Conservation (phyloP, 768 basidiomycete species). For the Tricholoma saponaceum region DNA sequence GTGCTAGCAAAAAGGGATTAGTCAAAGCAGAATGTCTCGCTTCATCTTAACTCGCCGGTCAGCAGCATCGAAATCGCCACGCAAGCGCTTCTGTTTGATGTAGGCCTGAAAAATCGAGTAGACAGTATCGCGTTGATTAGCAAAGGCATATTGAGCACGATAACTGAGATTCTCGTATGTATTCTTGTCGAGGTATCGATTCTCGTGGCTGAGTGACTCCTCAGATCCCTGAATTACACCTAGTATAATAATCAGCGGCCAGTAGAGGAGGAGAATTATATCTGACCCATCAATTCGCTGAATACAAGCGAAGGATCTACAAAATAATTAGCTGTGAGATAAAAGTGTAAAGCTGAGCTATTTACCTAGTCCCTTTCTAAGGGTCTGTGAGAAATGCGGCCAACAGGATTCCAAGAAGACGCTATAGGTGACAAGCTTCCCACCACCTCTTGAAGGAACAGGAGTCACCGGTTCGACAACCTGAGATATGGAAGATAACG, state of each 20-base stretch:
- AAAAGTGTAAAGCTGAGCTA: background rate
- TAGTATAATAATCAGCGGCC: constrained; percentile 11
- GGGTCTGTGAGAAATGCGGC: constrained; percentile 49
- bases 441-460: constrained; percentile 1
- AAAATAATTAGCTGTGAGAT: background rate
- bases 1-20: constrained; percentile 33
- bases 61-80: constrained; percentile 49
- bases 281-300: constrained; percentile 61
- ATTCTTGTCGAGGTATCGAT: constrained; percentile 36
- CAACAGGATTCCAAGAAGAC: constrained; percentile 51
- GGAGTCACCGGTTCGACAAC: constrained; percentile 26
- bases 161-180: constrained; percentile 46
- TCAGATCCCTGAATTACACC: constrained; percentile 74
- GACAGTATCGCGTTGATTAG: constrained; percentile 39
- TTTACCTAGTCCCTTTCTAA: constrained; percentile 52
- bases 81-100: constrained; percentile 36
- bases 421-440: background rate
- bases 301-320: constrained; percentile 61
- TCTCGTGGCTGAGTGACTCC: constrained; percentile 30
- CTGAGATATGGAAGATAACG: background rate
- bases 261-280: background rate
- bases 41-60: constrained; percentile 42
- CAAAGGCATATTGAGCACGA: constrained; percentile 52
- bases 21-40: background rate
- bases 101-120: constrained; percentile 57